Conservation (phyloP, 257 asterid species). For the Penstemon newberryi region DNA sequence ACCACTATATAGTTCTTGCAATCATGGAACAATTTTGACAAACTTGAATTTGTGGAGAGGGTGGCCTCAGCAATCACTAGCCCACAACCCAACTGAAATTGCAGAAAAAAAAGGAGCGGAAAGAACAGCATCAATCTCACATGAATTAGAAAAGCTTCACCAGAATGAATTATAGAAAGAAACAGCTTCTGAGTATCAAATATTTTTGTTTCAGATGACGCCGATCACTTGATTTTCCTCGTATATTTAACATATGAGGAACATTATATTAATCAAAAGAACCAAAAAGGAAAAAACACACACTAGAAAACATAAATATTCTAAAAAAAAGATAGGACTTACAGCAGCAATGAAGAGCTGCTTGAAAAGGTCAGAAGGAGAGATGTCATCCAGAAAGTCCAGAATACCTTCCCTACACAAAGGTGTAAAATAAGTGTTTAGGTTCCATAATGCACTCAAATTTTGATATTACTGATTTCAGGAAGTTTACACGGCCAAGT, state of each 20-base stretch:
- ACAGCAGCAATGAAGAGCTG: slow-evolving; percentile 82
- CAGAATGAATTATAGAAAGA: slow-evolving; percentile 9
- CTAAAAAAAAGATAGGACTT: slow-evolving; percentile 41
- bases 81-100: slow-evolving; percentile 82
- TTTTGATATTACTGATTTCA: not conserved
- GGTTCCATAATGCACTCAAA: slow-evolving; percentile 18
- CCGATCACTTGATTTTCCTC: not conserved
- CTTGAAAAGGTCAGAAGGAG: slow-evolving; percentile 81
- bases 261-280: not conserved
- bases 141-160: slow-evolving; percentile 12
- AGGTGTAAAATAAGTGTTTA: slow-evolving; percentile 21
- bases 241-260: not conserved
- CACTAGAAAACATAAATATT: slow-evolving; percentile 1
- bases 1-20: slow-evolving; percentile 71
- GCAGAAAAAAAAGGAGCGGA: slow-evolving; percentile 26
- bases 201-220: not conserved
- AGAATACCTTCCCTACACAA: slow-evolving; percentile 82
- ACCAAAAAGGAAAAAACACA: not conserved
- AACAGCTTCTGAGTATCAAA: slow-evolving; percentile 3
- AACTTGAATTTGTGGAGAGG: slow-evolving; percentile 56
- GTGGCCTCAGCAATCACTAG: slow-evolving; percentile 73
- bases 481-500: slow-evolving; percentile 89
- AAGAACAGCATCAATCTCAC: slow-evolving; percentile 1
- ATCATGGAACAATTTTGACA: slow-evolving; percentile 61
- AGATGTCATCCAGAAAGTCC: slow-evolving; percentile 60